A percentile compares a stretch with the other conserved stretches of the same genome.
Evolutionary conservation across 2,329 filamentous ascomycete genomes (phyloP).

Genomic region (Elsinoe batatas): DNA sequence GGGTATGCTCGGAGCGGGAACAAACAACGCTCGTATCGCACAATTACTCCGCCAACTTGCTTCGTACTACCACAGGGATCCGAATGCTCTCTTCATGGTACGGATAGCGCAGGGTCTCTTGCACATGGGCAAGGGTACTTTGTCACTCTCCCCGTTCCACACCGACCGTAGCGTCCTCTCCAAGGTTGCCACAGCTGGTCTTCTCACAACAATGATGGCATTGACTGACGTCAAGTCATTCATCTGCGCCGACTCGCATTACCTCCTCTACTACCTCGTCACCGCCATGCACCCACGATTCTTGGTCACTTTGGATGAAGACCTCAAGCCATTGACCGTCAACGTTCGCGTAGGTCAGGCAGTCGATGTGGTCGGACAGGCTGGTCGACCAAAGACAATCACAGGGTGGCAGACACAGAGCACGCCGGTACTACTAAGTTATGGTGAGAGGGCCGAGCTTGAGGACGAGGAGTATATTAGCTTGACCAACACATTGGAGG

Average conservation of each 20-base stretch:
- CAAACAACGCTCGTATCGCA: constrained; percentile 93
- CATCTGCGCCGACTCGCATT: constrained; percentile 64
- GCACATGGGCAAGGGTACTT: constrained; percentile 98
- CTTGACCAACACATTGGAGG: constrained; percentile 83
- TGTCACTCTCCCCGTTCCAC: constrained; percentile 97
- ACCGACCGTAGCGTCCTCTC: constrained; percentile 94
- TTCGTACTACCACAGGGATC: constrained; percentile 95
- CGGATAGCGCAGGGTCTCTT: constrained; percentile 93
- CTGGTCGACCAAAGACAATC: constrained; percentile 95
- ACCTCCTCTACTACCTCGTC: constrained; percentile 93
- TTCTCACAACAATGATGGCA: constrained; percentile 81
- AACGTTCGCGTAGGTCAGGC: constrained; percentile 97
- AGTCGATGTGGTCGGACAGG: constrained; percentile 94
- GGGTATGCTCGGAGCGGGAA: constrained; percentile 92
- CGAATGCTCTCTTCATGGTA: constrained; percentile 97
- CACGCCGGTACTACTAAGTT: constrained; percentile 89
- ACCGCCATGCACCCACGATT: constrained; percentile 96
- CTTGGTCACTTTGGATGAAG: constrained; percentile 89
- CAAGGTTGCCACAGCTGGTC: constrained; percentile 75
- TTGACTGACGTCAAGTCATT: constrained; percentile 94
- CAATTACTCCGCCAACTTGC: constrained; percentile 90
- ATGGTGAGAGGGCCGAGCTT: constrained; percentile 90
- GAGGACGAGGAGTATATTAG: constrained; percentile 97
- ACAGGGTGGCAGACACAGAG: constrained; percentile 99
- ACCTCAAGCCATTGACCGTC: constrained; percentile 84